Evolutionary conservation across 805 yeast genomes (phyloP), one percentile per base, ranked within the genome.

Genomic region (Starmerella ratchasimensis): DNA sequence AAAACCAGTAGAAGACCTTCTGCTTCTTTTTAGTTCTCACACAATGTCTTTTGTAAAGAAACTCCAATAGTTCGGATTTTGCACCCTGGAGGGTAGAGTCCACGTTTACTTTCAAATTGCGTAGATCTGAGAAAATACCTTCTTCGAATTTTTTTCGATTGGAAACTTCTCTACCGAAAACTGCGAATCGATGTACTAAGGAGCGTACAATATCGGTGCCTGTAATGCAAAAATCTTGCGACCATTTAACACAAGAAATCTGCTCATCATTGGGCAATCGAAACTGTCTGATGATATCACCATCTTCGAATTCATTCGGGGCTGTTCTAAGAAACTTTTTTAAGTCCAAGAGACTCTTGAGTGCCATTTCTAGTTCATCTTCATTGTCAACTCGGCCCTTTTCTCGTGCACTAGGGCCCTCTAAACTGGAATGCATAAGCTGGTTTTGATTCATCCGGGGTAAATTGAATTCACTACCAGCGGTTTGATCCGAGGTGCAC

Each of bases 131-230:
- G 49, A 88, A 88, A 17, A 88, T 76, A 17, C 97, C 97, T 60
- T 88, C 97, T 62, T 88, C 97, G 55, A 88, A 88, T 61, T 88
- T 88, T 62, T 88, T 88, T 49, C 94, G 67, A 56, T 88, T 94
- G 10, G 69, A 57, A 17, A 88, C 74, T 43, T 72, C 72, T 43
- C 97, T 65, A 0, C 97, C 97, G 62, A 88, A 80, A 49, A 82
- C 82, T 50, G 78, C 77, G 62, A 88, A 80, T 50, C 86, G 74
- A 57, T 80, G 84, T n/a, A 84, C 79, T 33, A 88, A 71, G 55
- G 93, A 80, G 42, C 94, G 71, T 31, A 90, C 95, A 38, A 88
- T 86, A 63, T 88, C 97, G 0, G 97, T 88, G 3, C 97, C 97
- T 0, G 97, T 88, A 34, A 88, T 71, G 60, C 79, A 86, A 54